phyloP scores from a whole-genome alignment of 495 filamentous ascomycete genomes.

The Neurospora tetraspora region DNA sequence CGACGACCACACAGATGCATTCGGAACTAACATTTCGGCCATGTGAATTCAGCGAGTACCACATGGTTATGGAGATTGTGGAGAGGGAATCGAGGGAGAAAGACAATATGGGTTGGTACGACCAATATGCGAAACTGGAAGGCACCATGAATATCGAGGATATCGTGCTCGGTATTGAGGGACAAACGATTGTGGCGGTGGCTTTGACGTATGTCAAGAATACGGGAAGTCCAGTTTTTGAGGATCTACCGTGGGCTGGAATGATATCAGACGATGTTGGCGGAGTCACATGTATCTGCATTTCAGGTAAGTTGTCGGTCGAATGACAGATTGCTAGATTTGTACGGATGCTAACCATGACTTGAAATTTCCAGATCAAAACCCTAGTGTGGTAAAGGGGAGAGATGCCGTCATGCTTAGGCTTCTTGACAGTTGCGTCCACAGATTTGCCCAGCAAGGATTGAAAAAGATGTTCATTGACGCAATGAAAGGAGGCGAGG shows the following conservation, averaged over 20 bases:
- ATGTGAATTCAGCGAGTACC: slow-evolving; percentile 43
- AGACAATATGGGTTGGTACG: slow-evolving; percentile 43
- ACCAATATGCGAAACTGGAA: slow-evolving; percentile 41
- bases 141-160: slow-evolving; percentile 36
- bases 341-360: neutral
- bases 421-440: slow-evolving; percentile 35
- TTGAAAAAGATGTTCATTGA: slow-evolving; percentile 37
- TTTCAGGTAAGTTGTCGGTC: slow-evolving; percentile 32
- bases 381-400: slow-evolving; percentile 23
- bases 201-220: slow-evolving; percentile 46
- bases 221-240: slow-evolving; percentile 40
- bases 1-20: slow-evolving; percentile 24
- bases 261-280: slow-evolving; percentile 46
- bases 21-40: slow-evolving; percentile 32
- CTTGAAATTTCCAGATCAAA: slow-evolving; percentile 15
- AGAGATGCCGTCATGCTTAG: slow-evolving; percentile 36
- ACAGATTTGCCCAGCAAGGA: slow-evolving; percentile 25
- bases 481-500: slow-evolving; percentile 32
- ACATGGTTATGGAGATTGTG: slow-evolving; percentile 44
- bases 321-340: neutral
- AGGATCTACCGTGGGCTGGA: slow-evolving; percentile 50
- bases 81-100: slow-evolving; percentile 32
- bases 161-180: slow-evolving; percentile 39
- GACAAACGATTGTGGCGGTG: slow-evolving; percentile 37
- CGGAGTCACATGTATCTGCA: slow-evolving; percentile 51